Conservation (phyloP, 805 yeast species). For the Kuraishia capsulata region DNA sequence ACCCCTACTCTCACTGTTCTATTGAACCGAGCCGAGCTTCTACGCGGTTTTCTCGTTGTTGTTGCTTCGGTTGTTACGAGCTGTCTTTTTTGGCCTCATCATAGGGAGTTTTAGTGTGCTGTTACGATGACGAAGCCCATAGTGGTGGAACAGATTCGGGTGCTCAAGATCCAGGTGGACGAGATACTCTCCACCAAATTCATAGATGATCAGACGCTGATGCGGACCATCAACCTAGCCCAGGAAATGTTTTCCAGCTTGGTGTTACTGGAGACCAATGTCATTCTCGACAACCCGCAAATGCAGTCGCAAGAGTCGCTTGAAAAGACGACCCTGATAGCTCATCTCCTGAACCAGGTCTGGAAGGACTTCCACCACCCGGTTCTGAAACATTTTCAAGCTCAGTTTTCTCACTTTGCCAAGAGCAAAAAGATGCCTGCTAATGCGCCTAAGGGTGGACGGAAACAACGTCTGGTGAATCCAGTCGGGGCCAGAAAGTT, state of each 20-base stretch:
- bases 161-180: constrained; percentile 19
- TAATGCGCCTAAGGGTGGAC: constrained; percentile 1
- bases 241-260: constrained; percentile 37
- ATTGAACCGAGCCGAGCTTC: no score
- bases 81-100: no score
- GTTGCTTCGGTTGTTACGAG: no score
- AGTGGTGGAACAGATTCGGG: not conserved
- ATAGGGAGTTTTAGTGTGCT: no score
- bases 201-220: constrained; percentile 31
- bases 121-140: not conserved
- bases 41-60: no score
- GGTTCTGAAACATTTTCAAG: constrained; percentile 46
- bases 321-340: not conserved
- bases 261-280: constrained; percentile 27
- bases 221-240: constrained; percentile 39
- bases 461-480: constrained; percentile 10
- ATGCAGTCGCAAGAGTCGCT: not conserved
- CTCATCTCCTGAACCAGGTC: constrained; percentile 32
- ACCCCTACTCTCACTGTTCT: no score
- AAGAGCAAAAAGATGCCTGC: constrained; percentile 5
- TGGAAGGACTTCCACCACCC: constrained; percentile 65
- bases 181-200: constrained; percentile 17
- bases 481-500: constrained; percentile 51
- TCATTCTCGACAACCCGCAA: not conserved
- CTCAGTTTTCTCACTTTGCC: constrained; percentile 17